Conservation (phyloP, 2,329 filamentous ascomycete species). For the Penicillium sp. region DNA sequence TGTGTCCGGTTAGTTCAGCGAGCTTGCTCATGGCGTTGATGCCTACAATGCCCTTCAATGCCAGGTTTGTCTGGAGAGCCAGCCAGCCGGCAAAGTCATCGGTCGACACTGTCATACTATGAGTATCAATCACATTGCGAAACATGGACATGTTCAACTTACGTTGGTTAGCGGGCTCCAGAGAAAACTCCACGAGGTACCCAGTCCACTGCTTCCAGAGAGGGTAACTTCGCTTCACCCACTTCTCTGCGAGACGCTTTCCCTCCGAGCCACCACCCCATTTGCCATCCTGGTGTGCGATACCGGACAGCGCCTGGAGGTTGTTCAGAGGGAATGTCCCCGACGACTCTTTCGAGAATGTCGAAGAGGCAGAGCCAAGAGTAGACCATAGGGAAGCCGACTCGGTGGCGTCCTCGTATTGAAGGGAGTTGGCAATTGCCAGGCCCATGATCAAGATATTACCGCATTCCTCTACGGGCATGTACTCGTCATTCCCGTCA, state of each 20-base stretch:
- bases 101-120: slow-evolving; percentile 55
- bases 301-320: slow-evolving; percentile 47
- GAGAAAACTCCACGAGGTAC: slow-evolving; percentile 68
- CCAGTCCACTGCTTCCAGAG: slow-evolving; percentile 73
- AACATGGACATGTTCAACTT: slow-evolving; percentile 20
- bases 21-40: slow-evolving; percentile 73
- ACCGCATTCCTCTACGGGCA: slow-evolving; percentile 57
- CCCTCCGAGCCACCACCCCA: slow-evolving; percentile 55
- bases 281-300: slow-evolving; percentile 55
- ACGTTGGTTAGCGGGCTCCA: slow-evolving; percentile 68
- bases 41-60: slow-evolving; percentile 76
- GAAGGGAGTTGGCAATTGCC: slow-evolving; percentile 67
- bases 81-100: slow-evolving; percentile 79
- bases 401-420: slow-evolving; percentile 53
- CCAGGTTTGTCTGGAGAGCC: slow-evolving; percentile 73
- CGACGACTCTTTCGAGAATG: slow-evolving; percentile 19
- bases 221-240: slow-evolving; percentile 63
- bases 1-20: slow-evolving; percentile 55
- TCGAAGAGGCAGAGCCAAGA: slow-evolving; percentile 24
- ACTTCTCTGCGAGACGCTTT: slow-evolving; percentile 53
- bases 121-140: background rate
- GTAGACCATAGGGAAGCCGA: slow-evolving; percentile 56
- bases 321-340: slow-evolving; percentile 46
- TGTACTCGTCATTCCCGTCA: slow-evolving; percentile 50
- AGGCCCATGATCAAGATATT: slow-evolving; percentile 79